Percentiles rank a stretch among this genome's conserved stretches.
phyloP scores from a whole-genome alignment of 1,284 basidiomycete genomes.

The Cutaneotrichosporon sp. region DNA sequence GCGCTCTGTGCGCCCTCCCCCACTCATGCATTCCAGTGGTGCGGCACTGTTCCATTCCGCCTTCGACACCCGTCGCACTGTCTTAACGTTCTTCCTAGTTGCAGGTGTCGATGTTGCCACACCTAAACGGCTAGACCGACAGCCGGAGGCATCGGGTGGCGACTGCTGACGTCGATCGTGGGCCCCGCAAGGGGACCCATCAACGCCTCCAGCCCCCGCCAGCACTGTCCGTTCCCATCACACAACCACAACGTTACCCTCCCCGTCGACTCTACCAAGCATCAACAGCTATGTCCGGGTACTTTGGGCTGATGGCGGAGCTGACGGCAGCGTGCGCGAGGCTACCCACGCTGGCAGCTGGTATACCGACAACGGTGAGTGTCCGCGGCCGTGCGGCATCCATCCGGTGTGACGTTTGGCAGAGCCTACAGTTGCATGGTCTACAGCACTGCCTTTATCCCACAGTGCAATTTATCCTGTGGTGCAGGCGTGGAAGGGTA shows the following conservation, averaged over 20 bases:
- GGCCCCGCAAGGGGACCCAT: not conserved
- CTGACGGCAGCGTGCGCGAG: conserved; percentile 50
- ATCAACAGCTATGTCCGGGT: conserved; percentile 24
- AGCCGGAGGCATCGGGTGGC: not conserved
- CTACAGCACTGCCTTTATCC: no score
- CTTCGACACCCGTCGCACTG: no score
- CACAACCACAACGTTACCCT: not conserved
- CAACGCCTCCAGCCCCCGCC: not conserved
- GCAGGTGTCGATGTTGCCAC: no score
- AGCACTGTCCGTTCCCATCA: not conserved
- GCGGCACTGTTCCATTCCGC: not conserved
- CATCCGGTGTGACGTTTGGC: no score
- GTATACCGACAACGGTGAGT: conserved; percentile 75
- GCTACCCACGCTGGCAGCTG: conserved; percentile 89
- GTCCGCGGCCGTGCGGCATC: no score
- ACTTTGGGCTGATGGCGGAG: not conserved
- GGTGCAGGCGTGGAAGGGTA: no score
- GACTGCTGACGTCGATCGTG: conserved; percentile 2
- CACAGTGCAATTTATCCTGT: no score
- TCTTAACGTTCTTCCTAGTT: no score
- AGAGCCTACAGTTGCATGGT: no score
- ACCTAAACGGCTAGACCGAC: no score
- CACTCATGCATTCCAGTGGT: no score
- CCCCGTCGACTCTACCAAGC: not conserved
- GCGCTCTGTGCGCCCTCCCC: not conserved